phyloP scores from a whole-genome alignment of 2,329 filamentous ascomycete genomes.

The Penicillium sp. region DNA sequence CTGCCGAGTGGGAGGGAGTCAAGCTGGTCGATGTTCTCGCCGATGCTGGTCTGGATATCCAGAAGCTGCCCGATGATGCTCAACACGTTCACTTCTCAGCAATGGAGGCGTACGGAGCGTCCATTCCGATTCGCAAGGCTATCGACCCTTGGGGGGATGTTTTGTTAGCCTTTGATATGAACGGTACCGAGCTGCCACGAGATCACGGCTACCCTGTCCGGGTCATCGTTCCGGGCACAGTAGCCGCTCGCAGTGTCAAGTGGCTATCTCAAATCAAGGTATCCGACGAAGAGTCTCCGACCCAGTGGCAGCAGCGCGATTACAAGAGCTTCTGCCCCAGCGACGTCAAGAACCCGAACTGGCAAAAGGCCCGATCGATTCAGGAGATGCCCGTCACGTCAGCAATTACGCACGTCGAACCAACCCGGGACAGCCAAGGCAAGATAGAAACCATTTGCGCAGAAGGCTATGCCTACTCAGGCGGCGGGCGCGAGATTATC shows the following conservation, averaged over 20 bases:
- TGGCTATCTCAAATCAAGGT: constrained; percentile 68
- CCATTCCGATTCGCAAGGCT: constrained; percentile 62
- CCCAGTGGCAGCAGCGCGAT: constrained; percentile 68
- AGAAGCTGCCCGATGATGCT: constrained; percentile 39
- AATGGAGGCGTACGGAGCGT: constrained; percentile 64
- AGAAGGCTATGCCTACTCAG: constrained; percentile 69
- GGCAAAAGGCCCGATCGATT: constrained; percentile 65
- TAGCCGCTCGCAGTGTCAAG: constrained; percentile 70
- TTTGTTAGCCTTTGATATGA: constrained; percentile 67
- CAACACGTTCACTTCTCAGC: constrained; percentile 63
- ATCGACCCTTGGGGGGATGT: constrained; percentile 66
- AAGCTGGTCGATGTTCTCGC: constrained; percentile 59
- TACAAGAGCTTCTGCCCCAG: constrained; percentile 72
- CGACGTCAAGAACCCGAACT: constrained; percentile 59
- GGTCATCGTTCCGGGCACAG: constrained; percentile 65
- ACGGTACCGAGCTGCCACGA: constrained; percentile 62
- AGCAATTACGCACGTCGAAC: constrained; percentile 58
- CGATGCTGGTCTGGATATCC: constrained; percentile 57
- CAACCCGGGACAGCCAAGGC: neutral
- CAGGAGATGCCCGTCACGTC: constrained; percentile 71
- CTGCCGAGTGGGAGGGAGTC: constrained; percentile 63
- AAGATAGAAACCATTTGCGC: constrained; percentile 33
- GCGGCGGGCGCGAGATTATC: constrained; percentile 66
- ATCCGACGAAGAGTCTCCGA: constrained; percentile 67
- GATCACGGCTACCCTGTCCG: constrained; percentile 70